phyloP scores from a whole-genome alignment of 2,329 filamentous ascomycete species.

The Arthrobotrys iridis region DNA sequence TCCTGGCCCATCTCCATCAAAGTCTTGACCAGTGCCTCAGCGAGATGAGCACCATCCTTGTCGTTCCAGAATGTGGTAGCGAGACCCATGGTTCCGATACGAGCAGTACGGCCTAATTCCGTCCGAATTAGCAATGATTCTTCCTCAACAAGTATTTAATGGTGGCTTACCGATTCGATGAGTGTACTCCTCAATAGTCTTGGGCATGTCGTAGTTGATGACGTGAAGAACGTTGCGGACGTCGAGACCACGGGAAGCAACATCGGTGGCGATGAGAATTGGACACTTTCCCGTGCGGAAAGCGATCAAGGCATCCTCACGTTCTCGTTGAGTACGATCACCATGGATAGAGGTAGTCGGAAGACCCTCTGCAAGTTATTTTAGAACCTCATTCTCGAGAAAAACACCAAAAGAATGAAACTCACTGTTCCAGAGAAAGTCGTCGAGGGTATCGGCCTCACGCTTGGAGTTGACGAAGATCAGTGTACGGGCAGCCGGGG shows the following conservation, averaged over 20 bases:
- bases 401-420: background rate
- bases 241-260: slow-evolving; percentile 88
- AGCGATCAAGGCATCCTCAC: slow-evolving; percentile 85
- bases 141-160: background rate
- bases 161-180: slow-evolving; percentile 86
- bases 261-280: slow-evolving; percentile 84
- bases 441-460: slow-evolving; percentile 83
- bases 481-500: slow-evolving; percentile 79
- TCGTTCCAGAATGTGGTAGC: slow-evolving; percentile 92
- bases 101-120: slow-evolving; percentile 80
- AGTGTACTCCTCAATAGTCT: slow-evolving; percentile 92
- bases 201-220: slow-evolving; percentile 90
- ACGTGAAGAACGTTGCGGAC: slow-evolving; percentile 87
- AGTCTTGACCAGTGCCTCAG: slow-evolving; percentile 78
- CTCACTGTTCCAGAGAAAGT: slow-evolving; percentile 78
- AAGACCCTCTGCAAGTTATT: slow-evolving; percentile 65
- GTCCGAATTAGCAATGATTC: slow-evolving; percentile 4
- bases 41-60: slow-evolving; percentile 66
- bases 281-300: slow-evolving; percentile 80
- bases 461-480: slow-evolving; percentile 88
- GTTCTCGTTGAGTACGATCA: slow-evolving; percentile 86
- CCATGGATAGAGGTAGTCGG: slow-evolving; percentile 89
- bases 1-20: slow-evolving; percentile 81
- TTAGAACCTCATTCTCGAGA: background rate
- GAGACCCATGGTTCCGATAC: slow-evolving; percentile 85